phyloP scores from a whole-genome alignment of 345 rosid genomes.

The Gossypioides kirkii region DNA sequence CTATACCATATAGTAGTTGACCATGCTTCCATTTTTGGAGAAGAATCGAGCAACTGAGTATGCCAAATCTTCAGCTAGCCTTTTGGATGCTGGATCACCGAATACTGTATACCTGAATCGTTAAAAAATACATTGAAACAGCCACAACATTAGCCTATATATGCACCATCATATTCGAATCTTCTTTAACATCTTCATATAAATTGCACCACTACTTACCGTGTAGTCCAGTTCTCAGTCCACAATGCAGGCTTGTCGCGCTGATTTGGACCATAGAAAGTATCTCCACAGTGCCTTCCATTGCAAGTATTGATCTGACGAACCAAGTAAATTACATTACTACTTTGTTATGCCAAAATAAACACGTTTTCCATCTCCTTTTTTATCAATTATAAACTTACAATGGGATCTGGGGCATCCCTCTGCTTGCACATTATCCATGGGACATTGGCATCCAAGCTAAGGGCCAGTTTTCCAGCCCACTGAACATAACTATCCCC shows the following conservation, averaged over 20 bases:
- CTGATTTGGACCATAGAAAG: slow-evolving; percentile 81
- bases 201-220: slow-evolving; percentile 35
- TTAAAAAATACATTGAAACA: background rate
- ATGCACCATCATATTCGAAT: background rate
- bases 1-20: slow-evolving; percentile 88
- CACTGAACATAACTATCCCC: slow-evolving; percentile 66
- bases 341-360: background rate
- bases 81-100: slow-evolving; percentile 72
- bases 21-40: slow-evolving; percentile 74
- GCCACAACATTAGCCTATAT: background rate
- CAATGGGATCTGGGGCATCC: slow-evolving; percentile 81
- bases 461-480: slow-evolving; percentile 60
- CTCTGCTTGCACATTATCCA: slow-evolving; percentile 94
- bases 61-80: slow-evolving; percentile 79
- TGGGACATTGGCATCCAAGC: slow-evolving; percentile 60
- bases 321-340: background rate
- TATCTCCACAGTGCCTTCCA: slow-evolving; percentile 96
- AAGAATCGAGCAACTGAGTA: slow-evolving; percentile 75
- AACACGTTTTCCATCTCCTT: background rate
- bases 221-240: slow-evolving; percentile 99
- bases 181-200: background rate
- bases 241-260: slow-evolving; percentile 74
- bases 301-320: slow-evolving; percentile 86
- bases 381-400: slow-evolving; percentile 23
- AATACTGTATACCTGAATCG: slow-evolving; percentile 50